phyloP scores from a whole-genome alignment of 1,284 basidiomycete species.

The Amylostereum chailletii region DNA sequence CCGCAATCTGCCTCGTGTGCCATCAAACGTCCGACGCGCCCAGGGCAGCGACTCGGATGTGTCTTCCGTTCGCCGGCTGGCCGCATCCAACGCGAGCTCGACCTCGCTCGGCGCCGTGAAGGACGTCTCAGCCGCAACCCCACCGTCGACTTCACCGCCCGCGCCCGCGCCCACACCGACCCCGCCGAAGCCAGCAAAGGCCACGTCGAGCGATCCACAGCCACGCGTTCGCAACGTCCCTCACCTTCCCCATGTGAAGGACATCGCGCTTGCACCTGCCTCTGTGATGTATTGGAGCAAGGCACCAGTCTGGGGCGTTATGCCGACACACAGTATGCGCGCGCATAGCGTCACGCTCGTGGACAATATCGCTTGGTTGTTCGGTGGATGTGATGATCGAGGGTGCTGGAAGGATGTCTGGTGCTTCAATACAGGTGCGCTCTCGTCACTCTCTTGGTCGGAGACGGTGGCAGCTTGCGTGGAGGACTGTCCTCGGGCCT shows the following conservation, averaged over 20 bases:
- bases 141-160: background rate
- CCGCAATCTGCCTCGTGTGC: constrained; percentile 1
- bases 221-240: constrained; percentile 35
- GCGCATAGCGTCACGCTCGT: constrained; percentile 83
- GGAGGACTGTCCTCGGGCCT: no score
- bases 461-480: no score
- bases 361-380: constrained; percentile 77
- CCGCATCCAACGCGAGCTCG: constrained; percentile 5
- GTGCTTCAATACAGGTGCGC: constrained; percentile 77
- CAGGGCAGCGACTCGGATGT: constrained; percentile 1
- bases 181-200: background rate
- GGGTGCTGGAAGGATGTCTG: constrained; percentile 74
- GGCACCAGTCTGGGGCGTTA: constrained; percentile 69
- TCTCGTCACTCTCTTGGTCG: background rate
- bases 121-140: background rate
- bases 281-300: constrained; percentile 82
- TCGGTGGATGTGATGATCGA: constrained; percentile 83
- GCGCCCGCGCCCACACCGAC: background rate
- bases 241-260: constrained; percentile 47
- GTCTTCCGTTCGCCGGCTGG: constrained; percentile 3
- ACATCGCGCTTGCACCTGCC: constrained; percentile 43
- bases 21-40: background rate
- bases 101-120: constrained; percentile 8
- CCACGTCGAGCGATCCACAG: background rate
- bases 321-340: constrained; percentile 70